Evolutionary conservation across 768 basidiomycete species (phyloP).

Genomic region (Tylopilus sp.): DNA sequence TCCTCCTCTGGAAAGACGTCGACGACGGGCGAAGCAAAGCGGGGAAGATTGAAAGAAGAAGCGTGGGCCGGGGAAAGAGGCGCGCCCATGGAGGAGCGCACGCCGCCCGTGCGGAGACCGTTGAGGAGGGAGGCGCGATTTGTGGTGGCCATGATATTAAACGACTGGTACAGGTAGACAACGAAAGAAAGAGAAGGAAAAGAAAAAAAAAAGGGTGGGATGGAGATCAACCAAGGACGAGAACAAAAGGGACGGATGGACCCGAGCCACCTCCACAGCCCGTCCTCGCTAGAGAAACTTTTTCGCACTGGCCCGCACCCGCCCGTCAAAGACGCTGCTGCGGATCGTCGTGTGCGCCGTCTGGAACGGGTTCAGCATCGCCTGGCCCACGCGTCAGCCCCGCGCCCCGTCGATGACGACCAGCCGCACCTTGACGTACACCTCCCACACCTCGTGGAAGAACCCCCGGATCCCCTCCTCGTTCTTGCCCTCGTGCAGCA

Average conservation of each 20-base stretch:
- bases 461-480: slow-evolving; percentile 94
- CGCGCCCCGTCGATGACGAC: background rate
- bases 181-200: slow-evolving; percentile 10
- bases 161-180: slow-evolving; percentile 23
- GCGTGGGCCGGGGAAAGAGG: slow-evolving; percentile 69
- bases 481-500: slow-evolving; percentile 94
- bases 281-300: slow-evolving; percentile 55
- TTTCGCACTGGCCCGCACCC: slow-evolving; percentile 83
- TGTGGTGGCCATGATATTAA: slow-evolving; percentile 42
- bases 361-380: slow-evolving; percentile 94
- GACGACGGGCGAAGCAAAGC: slow-evolving; percentile 44
- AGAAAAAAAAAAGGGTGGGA: slow-evolving; percentile 11
- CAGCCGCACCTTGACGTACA: slow-evolving; percentile 83
- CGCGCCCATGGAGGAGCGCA: slow-evolving; percentile 62
- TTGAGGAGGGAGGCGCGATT: slow-evolving; percentile 81
- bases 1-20: slow-evolving; percentile 47
- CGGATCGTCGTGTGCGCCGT: slow-evolving; percentile 82
- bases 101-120: slow-evolving; percentile 87
- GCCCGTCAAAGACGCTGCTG: slow-evolving; percentile 76
- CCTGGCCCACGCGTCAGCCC: slow-evolving; percentile 41
- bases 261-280: slow-evolving; percentile 18
- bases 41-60: slow-evolving; percentile 57
- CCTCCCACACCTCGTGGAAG: slow-evolving; percentile 95
- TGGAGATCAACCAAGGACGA: no score
- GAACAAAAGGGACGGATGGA: slow-evolving; percentile 19